Percentiles rank a stretch among this genome's conserved stretches.
phyloP scores from a whole-genome alignment of 331 rosid genomes.

The Rosa hybrid region DNA sequence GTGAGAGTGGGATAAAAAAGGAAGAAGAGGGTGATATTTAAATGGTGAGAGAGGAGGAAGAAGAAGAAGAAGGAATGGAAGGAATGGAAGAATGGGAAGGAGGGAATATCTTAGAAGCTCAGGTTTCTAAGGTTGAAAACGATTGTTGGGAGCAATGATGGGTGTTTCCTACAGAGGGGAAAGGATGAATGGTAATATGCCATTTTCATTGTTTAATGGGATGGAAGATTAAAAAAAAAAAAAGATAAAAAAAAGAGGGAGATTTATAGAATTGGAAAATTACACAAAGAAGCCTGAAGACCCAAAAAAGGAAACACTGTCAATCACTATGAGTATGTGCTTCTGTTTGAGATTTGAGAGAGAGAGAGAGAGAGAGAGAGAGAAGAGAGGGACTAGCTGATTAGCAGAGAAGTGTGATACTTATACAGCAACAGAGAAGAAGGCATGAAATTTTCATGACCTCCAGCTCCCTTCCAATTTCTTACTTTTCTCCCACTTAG shows the following conservation, averaged over 20 bases:
- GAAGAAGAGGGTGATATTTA: conserved; percentile 50
- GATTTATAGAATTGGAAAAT: not conserved
- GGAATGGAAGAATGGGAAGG: conserved; percentile 39
- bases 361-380: not conserved
- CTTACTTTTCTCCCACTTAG: conserved; percentile 31
- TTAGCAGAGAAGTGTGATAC: conserved; percentile 6
- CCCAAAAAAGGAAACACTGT: conserved; percentile 16
- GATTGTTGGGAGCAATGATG: conserved; percentile 99
- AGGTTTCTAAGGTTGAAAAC: conserved; percentile 96
- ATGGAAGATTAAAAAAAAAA: not conserved
- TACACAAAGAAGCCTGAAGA: conserved; percentile 8
- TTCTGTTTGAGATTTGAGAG: not conserved
- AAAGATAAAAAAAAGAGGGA: not conserved
- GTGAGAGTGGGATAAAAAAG: conserved; percentile 21
- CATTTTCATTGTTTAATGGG: conserved; percentile 91
- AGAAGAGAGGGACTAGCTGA: conserved; percentile 12
- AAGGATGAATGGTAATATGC: conserved; percentile 98
- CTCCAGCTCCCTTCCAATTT: conserved; percentile 43
- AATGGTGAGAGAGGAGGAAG: conserved; percentile 35
- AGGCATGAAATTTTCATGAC: conserved; percentile 41
- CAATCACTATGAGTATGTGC: conserved; percentile 13
- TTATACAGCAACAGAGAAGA: not conserved
- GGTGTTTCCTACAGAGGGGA: conserved; percentile 98
- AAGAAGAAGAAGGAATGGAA: conserved; percentile 17
- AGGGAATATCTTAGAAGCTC: conserved; percentile 87